phyloP scores from a whole-genome alignment of 495 filamentous ascomycete species.

The Penicillium soppii region DNA sequence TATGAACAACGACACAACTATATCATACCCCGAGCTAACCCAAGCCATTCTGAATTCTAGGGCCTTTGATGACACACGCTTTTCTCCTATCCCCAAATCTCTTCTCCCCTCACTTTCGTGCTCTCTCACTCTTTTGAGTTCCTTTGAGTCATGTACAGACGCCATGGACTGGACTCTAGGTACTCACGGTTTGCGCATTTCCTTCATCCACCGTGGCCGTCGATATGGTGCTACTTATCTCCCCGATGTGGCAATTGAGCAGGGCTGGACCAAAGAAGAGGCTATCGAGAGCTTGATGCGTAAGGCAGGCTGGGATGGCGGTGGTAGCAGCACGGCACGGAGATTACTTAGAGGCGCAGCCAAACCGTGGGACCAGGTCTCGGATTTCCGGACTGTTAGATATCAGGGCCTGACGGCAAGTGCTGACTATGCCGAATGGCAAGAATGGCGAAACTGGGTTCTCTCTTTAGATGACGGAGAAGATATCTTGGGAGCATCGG shows the following conservation, averaged over 20 bases:
- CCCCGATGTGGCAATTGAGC: conserved; percentile 87
- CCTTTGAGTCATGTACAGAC: conserved; percentile 70
- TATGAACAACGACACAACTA: background rate
- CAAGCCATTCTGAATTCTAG: conserved; percentile 33
- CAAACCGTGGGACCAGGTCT: conserved; percentile 68
- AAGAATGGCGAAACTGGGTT: conserved; percentile 75
- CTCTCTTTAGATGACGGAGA: conserved; percentile 38
- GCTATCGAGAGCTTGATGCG: conserved; percentile 86
- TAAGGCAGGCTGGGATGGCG: conserved; percentile 79
- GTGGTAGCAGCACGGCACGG: conserved; percentile 49
- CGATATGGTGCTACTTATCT: conserved; percentile 76
- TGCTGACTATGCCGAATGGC: conserved; percentile 70
- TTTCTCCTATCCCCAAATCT: conserved; percentile 65
- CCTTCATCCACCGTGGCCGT: conserved; percentile 64
- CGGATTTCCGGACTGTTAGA: conserved; percentile 66
- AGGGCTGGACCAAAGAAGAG: conserved; percentile 95
- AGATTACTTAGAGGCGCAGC: conserved; percentile 25
- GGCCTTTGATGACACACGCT: conserved; percentile 84
- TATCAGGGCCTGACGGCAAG: conserved; percentile 79
- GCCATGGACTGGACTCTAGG: conserved; percentile 86
- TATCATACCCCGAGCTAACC: background rate
- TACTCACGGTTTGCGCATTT: conserved; percentile 77
- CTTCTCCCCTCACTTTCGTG: conserved; percentile 71
- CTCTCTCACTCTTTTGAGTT: conserved; percentile 70
- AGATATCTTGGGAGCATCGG: conserved; percentile 16